These are phyloP conservation scores for Phytophthora pini DNA, from an alignment of 352 stramenopile species.

Conservation along the genomic window DNA sequence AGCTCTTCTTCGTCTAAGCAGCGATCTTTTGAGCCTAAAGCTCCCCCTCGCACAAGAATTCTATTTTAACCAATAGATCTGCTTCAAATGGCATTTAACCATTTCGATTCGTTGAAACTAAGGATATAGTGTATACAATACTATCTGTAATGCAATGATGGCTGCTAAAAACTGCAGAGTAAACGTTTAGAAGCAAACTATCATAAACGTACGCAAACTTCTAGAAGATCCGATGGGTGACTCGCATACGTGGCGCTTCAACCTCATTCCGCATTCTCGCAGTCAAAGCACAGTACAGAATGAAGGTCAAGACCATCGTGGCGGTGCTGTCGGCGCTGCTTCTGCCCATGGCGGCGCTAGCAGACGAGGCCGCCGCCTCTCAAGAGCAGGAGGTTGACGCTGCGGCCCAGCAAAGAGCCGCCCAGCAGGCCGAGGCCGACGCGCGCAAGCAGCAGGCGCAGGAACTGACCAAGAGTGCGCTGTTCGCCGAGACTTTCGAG, in stretches of 20 bases:
- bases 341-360: constrained; percentile 38
- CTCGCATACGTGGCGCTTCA: constrained; percentile 16
- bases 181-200: not conserved
- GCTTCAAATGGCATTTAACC: not conserved
- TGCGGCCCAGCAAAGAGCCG: constrained; percentile 14
- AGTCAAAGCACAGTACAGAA: constrained; percentile 21
- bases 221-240: constrained; percentile 13
- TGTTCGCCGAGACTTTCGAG: constrained; percentile 88
- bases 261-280: constrained; percentile 22
- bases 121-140: not conserved
- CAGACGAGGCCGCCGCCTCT: constrained; percentile 15
- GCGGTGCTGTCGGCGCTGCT: constrained; percentile 52
- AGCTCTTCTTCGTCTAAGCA: constrained; percentile 17
- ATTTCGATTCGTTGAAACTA: constrained; percentile 2
- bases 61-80: constrained; percentile 17
- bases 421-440: constrained; percentile 1
- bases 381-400: constrained; percentile 16
- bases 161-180: not conserved
- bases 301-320: constrained; percentile 62
- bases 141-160: not conserved
- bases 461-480: constrained; percentile 56
- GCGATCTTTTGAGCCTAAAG: constrained; percentile 40
- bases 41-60: constrained; percentile 8
- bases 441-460: constrained; percentile 51
- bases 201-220: constrained; percentile 3